These are phyloP conservation scores for Amanita jacksonii DNA, from an alignment of 768 basidiomycete genomes.

Conservation along the genomic window DNA sequence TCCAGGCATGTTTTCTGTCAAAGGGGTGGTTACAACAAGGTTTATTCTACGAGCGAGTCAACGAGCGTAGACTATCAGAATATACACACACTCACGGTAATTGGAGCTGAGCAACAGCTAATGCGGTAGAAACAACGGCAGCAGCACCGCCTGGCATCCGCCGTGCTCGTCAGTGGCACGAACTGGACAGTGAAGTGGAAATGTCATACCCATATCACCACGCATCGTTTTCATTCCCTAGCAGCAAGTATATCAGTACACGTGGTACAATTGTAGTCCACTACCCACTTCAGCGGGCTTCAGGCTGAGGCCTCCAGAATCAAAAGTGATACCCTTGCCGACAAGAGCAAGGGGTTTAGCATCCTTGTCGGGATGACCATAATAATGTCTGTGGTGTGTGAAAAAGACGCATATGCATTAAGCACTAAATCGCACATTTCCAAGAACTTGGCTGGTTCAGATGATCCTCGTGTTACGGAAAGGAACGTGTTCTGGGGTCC, in stretches of 20 bases:
- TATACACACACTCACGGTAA: constrained; percentile 48
- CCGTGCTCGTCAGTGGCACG: neutral
- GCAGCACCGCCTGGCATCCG: constrained; percentile 58
- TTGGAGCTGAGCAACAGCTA: constrained; percentile 73
- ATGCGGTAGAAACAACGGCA: constrained; percentile 58
- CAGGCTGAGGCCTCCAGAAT: constrained; percentile 81
- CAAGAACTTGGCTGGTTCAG: constrained; percentile 79
- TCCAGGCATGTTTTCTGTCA: constrained; percentile 84
- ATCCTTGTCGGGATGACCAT: constrained; percentile 49
- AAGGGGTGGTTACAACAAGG: constrained; percentile 59
- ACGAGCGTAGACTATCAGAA: neutral
- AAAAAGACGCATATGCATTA: neutral
- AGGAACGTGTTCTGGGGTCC: constrained; percentile 57
- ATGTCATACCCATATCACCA: constrained; percentile 69
- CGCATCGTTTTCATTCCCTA: constrained; percentile 82
- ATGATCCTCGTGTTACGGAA: constrained; percentile 74
- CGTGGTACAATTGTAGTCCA: neutral
- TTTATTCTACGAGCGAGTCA: constrained; percentile 44
- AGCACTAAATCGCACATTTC: constrained; percentile 47
- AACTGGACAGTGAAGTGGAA: neutral
- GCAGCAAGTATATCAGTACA: neutral
- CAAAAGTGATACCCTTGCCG: constrained; percentile 87
- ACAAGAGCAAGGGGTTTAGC: constrained; percentile 65
- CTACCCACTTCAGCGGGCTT: constrained; percentile 58
- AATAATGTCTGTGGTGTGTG: constrained; percentile 55